phyloP scores from a whole-genome alignment of 2,329 filamentous ascomycete species.

The Aspergillus alliaceus region DNA sequence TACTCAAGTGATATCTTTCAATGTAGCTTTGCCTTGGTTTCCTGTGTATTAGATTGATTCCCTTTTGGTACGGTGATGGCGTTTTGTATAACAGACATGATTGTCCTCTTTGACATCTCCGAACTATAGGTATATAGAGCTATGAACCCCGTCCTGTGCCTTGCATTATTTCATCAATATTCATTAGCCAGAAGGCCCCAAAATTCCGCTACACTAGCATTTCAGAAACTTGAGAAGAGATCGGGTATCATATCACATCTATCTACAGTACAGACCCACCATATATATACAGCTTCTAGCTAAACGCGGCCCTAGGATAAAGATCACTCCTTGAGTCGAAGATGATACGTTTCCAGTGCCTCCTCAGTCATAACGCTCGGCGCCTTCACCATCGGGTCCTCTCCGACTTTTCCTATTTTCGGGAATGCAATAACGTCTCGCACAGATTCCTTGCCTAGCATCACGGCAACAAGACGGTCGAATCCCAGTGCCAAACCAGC shows the following conservation, averaged over 20 bases:
- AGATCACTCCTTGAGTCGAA: constrained; percentile 38
- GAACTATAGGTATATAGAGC: constrained; percentile 1
- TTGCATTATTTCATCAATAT: background rate
- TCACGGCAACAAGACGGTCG: constrained; percentile 77
- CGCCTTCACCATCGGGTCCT: constrained; percentile 79
- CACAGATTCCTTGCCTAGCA: constrained; percentile 75
- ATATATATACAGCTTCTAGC: background rate
- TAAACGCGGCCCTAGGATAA: background rate
- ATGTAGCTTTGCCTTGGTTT: constrained; percentile 2
- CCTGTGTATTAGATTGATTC: constrained; percentile 18
- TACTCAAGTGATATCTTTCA: background rate
- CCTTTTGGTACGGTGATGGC: constrained; percentile 11
- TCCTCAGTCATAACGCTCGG: constrained; percentile 67
- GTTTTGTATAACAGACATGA: constrained; percentile 17
- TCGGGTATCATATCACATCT: constrained; percentile 12
- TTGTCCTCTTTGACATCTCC: background rate
- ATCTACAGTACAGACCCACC: constrained; percentile 6
- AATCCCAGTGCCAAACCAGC: constrained; percentile 92
- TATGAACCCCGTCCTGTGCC: background rate
- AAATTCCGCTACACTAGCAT: background rate
- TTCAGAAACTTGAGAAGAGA: constrained; percentile 10
- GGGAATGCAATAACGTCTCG: constrained; percentile 96
- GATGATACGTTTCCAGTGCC: constrained; percentile 60
- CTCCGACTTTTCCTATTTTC: constrained; percentile 85
- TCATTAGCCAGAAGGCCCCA: background rate